These are phyloP conservation scores for Solanum clarkiae DNA, from an alignment of 257 asterid species.

Conservation along the genomic window DNA sequence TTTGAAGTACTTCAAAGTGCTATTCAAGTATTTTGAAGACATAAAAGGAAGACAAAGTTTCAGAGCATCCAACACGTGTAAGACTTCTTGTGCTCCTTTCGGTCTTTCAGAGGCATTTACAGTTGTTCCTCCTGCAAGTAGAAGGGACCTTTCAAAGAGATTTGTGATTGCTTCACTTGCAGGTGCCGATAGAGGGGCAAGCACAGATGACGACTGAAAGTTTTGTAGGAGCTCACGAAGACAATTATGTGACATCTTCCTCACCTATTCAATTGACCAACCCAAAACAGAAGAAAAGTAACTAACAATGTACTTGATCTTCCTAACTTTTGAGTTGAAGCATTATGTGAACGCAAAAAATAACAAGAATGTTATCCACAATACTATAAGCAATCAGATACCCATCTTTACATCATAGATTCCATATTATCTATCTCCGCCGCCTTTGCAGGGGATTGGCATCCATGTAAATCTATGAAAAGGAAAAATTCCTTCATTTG, in stretches of 20 bases:
- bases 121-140: constrained; percentile 76
- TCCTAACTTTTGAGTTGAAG: not conserved
- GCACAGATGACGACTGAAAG: constrained; percentile 31
- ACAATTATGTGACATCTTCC: constrained; percentile 60
- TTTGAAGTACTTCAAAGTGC: constrained; percentile 58
- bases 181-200: constrained; percentile 35
- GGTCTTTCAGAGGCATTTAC: constrained; percentile 47
- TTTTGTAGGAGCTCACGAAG: constrained; percentile 43
- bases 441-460: not conserved
- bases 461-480: not conserved
- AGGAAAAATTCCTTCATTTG: not conserved
- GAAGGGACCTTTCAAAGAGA: constrained; percentile 64
- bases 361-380: not conserved
- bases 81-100: constrained; percentile 66
- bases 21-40: constrained; percentile 48
- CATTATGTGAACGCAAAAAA: not conserved
- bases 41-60: constrained; percentile 64
- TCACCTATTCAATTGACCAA: constrained; percentile 33
- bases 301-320: not conserved
- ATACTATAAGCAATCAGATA: not conserved
- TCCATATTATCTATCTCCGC: not conserved
- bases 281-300: not conserved
- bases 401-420: not conserved
- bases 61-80: constrained; percentile 75
- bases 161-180: constrained; percentile 72